Evolutionary conservation across 1,284 basidiomycete genomes (phyloP).

Genomic region (Tetrapyrgos nigripes): DNA sequence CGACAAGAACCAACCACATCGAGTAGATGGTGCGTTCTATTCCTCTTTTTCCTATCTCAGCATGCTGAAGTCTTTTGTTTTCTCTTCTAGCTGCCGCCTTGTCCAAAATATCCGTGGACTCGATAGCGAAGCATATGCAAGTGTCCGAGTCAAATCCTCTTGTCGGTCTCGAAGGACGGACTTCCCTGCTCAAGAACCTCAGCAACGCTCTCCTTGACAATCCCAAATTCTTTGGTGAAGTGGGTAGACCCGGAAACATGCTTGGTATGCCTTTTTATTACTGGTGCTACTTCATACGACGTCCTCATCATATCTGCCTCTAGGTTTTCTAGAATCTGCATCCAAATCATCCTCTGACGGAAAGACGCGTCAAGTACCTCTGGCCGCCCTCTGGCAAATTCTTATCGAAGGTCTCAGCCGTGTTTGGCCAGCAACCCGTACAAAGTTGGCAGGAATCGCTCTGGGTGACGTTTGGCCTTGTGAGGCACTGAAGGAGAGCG

Average conservation of each 20-base stretch:
- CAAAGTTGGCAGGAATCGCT: conserved; percentile 65
- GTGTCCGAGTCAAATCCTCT: conserved; percentile 83
- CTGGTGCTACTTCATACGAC: background rate
- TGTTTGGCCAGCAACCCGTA: conserved; percentile 90
- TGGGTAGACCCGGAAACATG: conserved; percentile 82
- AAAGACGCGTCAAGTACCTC: conserved; percentile 54
- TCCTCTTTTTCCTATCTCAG: background rate
- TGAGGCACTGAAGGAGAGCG: conserved; percentile 48
- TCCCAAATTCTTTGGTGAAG: conserved; percentile 72
- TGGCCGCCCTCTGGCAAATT: conserved; percentile 81
- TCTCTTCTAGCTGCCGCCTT: conserved; percentile 72
- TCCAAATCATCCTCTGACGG: conserved; percentile 45
- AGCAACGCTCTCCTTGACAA: conserved; percentile 70
- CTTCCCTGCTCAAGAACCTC: conserved; percentile 78
- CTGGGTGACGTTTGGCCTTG: conserved; percentile 95
- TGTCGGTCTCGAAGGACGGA: conserved; percentile 89
- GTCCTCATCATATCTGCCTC: conserved; percentile 1
- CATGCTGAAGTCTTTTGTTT: background rate
- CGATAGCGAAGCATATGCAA: conserved; percentile 80
- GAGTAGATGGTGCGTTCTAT: conserved; percentile 77
- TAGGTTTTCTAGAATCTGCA: conserved; percentile 75
- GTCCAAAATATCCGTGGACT: conserved; percentile 65
- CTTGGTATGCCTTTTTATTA: conserved; percentile 57
- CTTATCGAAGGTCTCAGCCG: conserved; percentile 85
- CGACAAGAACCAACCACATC: conserved; percentile 64